Base-by-base conservation (phyloP, 2,329 filamentous ascomycete genomes). In the Remersonia thermophila region DNA sequence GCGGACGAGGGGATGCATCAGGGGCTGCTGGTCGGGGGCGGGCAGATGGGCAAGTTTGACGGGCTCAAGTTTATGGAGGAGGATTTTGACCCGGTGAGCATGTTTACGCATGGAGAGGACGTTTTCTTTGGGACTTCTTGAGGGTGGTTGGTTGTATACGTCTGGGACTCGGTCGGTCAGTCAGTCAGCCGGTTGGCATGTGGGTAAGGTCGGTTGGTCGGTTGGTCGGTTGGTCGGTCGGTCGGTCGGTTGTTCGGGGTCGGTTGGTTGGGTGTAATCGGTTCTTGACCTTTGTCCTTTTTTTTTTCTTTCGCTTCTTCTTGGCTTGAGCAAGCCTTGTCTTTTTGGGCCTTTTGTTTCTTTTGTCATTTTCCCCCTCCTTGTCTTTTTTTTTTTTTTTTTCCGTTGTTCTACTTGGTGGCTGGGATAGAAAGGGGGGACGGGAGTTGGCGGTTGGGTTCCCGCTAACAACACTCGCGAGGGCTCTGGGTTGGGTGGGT, bases 101-200 rank as follows among this genome's bases (percentile, higher is more conserved):
- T 74, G 65, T 71, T 73, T 45, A 61, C 58, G 18, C 59, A 60
- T 43, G 60, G 56, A 41, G 66, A 69, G 37, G 68, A 72, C 42
- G 56, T 71, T 37, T 70, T 73, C 47, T 73, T 71, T 47, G 59
- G 62, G 35, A 59, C 37, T 27, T 17, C 12, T 16, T 17, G 17
- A 20, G 30, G n/a, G 30, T 12, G 9, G 32, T 30, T 31, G 20
- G 7, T 12, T 36, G 17, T n/a, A n/a, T n/a, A n/a, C n/a, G n/a
- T n/a, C n/a, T n/a, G n/a, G n/a, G n/a, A n/a, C n/a, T n/a, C n/a
- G n/a, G n/a, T n/a, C n/a, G n/a, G n/a, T n/a, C n/a, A n/a, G n/a
- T n/a, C n/a, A n/a, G n/a, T n/a, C n/a, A n/a, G n/a, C n/a, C n/a
- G n/a, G 20, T 23, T 10, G 26, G 11, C 10, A 33, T 31, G 26